phyloP scores from a whole-genome alignment of 1,284 basidiomycete genomes.

The Mycosarcoma mackinlayi region DNA sequence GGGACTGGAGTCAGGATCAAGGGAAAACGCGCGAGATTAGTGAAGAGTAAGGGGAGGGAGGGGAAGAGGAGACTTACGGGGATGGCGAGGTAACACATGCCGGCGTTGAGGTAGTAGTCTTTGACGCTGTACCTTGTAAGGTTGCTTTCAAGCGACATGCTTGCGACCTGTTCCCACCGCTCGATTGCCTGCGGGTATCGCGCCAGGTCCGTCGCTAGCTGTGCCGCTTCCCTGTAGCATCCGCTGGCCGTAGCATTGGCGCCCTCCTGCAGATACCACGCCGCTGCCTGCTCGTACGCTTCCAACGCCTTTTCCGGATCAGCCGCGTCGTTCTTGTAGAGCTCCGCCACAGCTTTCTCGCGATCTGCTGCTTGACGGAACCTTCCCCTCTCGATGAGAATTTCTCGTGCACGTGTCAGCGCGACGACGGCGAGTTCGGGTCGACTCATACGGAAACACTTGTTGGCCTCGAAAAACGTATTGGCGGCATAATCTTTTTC shows the following conservation, averaged over 20 bases:
- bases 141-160: slow-evolving; percentile 82
- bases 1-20: neutral
- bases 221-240: slow-evolving; percentile 95
- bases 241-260: slow-evolving; percentile 93
- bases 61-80: slow-evolving; percentile 73
- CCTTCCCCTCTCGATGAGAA: slow-evolving; percentile 84
- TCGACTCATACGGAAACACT: slow-evolving; percentile 64
- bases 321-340: slow-evolving; percentile 80
- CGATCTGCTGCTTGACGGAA: slow-evolving; percentile 98
- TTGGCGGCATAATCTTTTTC: slow-evolving; percentile 68
- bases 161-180: slow-evolving; percentile 89
- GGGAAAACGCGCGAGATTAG: too few species aligned
- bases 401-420: slow-evolving; percentile 84
- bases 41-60: neutral
- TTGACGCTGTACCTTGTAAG: slow-evolving; percentile 99
- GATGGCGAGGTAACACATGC: slow-evolving; percentile 89
- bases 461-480: slow-evolving; percentile 66
- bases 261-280: slow-evolving; percentile 97
- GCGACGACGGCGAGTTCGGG: slow-evolving; percentile 81
- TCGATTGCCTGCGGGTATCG: slow-evolving; percentile 86
- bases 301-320: slow-evolving; percentile 86
- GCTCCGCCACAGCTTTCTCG: slow-evolving; percentile 86
- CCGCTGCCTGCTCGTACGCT: slow-evolving; percentile 90
- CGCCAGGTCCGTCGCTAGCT: slow-evolving; percentile 88
- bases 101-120: slow-evolving; percentile 92